A percentile compares a stretch with the other conserved stretches of the same genome.
phyloP scores from a whole-genome alignment of 2,329 filamentous ascomycete genomes.

The Paradendryphiella salina region DNA sequence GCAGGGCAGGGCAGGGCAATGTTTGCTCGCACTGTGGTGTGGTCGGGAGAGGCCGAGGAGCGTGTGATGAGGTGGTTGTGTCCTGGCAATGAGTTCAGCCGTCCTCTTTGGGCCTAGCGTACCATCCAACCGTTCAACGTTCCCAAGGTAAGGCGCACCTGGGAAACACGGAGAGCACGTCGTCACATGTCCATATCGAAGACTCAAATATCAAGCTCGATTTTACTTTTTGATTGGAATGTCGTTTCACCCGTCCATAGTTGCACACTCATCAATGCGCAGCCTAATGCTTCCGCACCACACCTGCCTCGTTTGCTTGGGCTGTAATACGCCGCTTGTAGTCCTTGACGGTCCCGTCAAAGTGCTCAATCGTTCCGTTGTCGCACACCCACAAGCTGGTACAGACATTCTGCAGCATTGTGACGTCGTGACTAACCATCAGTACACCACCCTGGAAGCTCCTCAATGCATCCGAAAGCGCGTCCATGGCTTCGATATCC shows the following conservation, averaged over 20 bases:
- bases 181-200: not conserved
- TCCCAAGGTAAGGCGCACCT: constrained; percentile 3
- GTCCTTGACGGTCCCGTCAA: constrained; percentile 88
- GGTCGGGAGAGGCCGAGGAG: constrained; percentile 13
- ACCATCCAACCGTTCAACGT: constrained; percentile 10
- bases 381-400: constrained; percentile 96
- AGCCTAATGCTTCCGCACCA: constrained; percentile 64
- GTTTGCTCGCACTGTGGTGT: constrained; percentile 18
- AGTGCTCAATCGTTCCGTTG: constrained; percentile 90
- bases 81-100: constrained; percentile 20
- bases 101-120: constrained; percentile 28
- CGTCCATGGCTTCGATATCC: constrained; percentile 99
- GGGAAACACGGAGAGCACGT: constrained; percentile 2
- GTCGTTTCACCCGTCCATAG: not conserved
- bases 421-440: constrained; percentile 99
- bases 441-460: constrained; percentile 92
- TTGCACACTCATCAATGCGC: not conserved
- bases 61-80: constrained; percentile 19
- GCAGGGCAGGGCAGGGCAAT: constrained; percentile 12
- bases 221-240: not conserved
- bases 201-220: not conserved
- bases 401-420: constrained; percentile 96
- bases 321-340: constrained; percentile 97
- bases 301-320: constrained; percentile 85
- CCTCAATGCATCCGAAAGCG: constrained; percentile 78